Evolutionary conservation across 148 eudicot genomes (phyloP), one percentile per base, ranked within the genome.

Genomic region (Persicaria maculosa): DNA sequence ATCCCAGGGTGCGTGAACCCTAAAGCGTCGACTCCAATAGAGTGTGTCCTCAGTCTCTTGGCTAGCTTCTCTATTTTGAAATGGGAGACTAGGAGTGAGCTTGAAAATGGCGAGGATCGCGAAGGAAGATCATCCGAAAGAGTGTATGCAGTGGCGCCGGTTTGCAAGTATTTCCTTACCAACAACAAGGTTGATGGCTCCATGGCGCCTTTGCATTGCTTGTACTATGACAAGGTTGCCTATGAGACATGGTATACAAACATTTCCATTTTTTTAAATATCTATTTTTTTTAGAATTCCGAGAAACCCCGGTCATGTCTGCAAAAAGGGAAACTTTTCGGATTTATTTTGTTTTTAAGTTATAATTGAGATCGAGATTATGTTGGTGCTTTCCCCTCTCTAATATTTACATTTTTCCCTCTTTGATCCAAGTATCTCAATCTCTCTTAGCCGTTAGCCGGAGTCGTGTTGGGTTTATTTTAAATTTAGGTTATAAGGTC

Each of bases 31-130:
- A n/a, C 4, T 53, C 22, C 70, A 10, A 17, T 77, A 0, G 83
- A 77, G 20, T 75, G 83, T 9, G 71, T 81, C 72, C 83, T 81
- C 31, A 40, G 78, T 4, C 76, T 74, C 46, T 52, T 77, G 20
- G 77, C 76, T 4, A 81, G 80, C 69, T 70, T 74, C 46, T 59
- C 76, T 7, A 45, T 79, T 46, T 25, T 79, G 45, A 53, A 57
- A 46, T 74, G 67, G 15, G 47, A 67, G 64, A 15, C 25, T 20
- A 67, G 77, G 77, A 50, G 20, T 36, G 47, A 20, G 5, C 6
- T 48, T 48, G 25, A 22, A 22, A 48, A 57, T 17, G 36, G 50
- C 1, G 61, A 25, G 45, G 78, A 62, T 10, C 43, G 14, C 2
- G 75, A 69, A 5, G 77, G 25, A 22, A 22, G 25, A 22, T 1